Percentiles rank a stretch among this genome's conserved stretches.
Evolutionary conservation across 495 filamentous ascomycete species (phyloP).

Genomic region (Mytilinidion resinicola): DNA sequence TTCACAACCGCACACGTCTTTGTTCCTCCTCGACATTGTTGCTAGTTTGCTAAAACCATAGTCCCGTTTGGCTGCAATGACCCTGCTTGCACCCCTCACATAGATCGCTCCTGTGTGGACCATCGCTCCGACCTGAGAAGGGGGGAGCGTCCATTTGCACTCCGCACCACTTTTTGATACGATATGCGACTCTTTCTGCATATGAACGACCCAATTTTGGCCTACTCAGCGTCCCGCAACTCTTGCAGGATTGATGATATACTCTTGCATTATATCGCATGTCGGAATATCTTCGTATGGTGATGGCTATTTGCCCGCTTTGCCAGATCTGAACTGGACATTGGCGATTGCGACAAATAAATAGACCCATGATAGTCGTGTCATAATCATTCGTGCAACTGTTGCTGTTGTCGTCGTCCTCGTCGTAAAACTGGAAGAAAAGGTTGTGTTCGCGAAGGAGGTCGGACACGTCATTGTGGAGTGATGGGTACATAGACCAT

Average conservation of each 20-base stretch:
- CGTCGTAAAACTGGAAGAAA: constrained; percentile 28
- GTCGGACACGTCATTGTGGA: constrained; percentile 37
- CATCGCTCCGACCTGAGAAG: constrained; percentile 28
- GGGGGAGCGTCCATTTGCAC: constrained; percentile 34
- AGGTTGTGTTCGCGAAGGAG: constrained; percentile 34
- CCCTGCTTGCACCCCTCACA: constrained; percentile 49
- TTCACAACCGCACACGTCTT: too few relatives aligned
- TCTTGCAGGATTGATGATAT: constrained; percentile 43
- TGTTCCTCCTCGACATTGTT: too few relatives aligned
- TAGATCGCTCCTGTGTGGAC: constrained; percentile 39
- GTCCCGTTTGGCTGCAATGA: constrained; percentile 30
- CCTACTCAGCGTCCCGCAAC: constrained; percentile 33
- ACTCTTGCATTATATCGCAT: constrained; percentile 43
- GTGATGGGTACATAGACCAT: constrained; percentile 40
- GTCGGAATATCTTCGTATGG: constrained; percentile 41
- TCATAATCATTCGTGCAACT: constrained; percentile 26
- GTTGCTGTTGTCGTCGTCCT: constrained; percentile 23
- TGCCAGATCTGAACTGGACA: constrained; percentile 34
- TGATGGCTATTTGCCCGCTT: constrained; percentile 42
- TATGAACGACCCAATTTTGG: constrained; percentile 41
- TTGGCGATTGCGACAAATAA: constrained; percentile 30
- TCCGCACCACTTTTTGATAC: constrained; percentile 47
- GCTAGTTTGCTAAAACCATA: too few relatives aligned
- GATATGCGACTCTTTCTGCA: constrained; percentile 46
- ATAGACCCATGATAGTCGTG: constrained; percentile 33